Evolutionary conservation across 169 alveolate genomes (phyloP).

Genomic region (Cryptosporidium muris): DNA sequence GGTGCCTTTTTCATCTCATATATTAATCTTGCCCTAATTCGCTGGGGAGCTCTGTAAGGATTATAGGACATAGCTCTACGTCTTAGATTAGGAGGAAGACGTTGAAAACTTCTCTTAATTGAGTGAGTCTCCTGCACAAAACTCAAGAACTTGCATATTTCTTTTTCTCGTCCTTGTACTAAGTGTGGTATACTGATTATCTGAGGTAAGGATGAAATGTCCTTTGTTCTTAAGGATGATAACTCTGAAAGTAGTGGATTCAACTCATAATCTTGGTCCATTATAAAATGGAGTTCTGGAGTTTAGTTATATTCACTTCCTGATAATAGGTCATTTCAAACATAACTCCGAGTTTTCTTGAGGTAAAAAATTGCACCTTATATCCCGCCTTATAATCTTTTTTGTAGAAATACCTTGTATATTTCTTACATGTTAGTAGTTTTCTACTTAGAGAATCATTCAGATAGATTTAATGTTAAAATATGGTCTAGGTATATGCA

Average conservation of each 20-base stretch:
- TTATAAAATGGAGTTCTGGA: no score
- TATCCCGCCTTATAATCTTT: no score
- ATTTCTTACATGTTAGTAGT: no score
- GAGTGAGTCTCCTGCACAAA: conserved; percentile 39
- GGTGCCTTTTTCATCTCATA: conserved; percentile 52
- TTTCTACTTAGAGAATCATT: no score
- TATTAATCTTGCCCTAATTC: conserved; percentile 15
- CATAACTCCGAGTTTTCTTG: no score
- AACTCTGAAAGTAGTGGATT: not conserved
- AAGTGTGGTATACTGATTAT: conserved; percentile 39
- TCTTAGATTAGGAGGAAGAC: conserved; percentile 45
- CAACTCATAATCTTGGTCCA: not conserved
- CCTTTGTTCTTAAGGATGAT: not conserved
- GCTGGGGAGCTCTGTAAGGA: conserved; percentile 47
- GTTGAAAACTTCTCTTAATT: conserved; percentile 52
- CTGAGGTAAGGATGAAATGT: conserved; percentile 16
- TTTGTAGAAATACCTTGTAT: no score
- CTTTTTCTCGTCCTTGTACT: conserved; percentile 16
- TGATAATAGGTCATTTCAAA: no score
- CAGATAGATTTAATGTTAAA: no score
- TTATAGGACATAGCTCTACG: conserved; percentile 70
- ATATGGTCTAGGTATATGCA: no score
- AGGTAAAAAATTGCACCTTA: no score
- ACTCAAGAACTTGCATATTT: conserved; percentile 14
- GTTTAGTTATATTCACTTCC: no score